phyloP scores from a whole-genome alignment of 345 rosid genomes.

The Lepidium aucheri region DNA sequence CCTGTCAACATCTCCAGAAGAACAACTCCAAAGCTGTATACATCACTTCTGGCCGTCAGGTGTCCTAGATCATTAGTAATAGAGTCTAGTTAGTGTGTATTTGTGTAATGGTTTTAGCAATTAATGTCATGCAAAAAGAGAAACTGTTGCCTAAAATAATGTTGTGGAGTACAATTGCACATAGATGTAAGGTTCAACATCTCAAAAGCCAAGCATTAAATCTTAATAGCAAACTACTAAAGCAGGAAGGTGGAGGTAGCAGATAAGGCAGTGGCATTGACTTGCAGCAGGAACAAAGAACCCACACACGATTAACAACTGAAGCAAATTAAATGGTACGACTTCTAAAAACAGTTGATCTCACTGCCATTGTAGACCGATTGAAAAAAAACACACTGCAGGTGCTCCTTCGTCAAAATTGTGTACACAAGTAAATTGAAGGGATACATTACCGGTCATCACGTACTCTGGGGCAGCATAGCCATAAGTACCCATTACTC shows the following conservation, averaged over 20 bases:
- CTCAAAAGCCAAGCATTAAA: neutral
- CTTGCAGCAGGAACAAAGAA: neutral
- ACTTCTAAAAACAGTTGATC: neutral
- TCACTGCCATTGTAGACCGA: neutral
- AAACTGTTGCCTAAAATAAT: neutral
- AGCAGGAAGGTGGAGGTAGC: neutral
- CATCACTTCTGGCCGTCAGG: conserved; percentile 91
- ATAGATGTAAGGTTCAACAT: conserved; percentile 2
- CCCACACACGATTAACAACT: neutral
- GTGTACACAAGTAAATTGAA: neutral
- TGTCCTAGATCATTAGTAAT: conserved; percentile 55
- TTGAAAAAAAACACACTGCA: neutral
- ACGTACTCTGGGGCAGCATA: conserved; percentile 98
- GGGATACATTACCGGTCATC: conserved; percentile 63
- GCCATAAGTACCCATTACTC: conserved; percentile 98
- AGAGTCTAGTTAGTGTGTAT: conserved; percentile 11
- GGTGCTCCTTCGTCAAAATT: neutral
- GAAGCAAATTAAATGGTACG: neutral
- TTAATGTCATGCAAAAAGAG: neutral
- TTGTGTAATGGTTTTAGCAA: neutral
- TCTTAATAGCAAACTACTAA: neutral
- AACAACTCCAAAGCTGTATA: conserved; percentile 95
- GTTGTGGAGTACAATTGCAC: neutral
- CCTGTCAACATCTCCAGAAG: conserved; percentile 87
- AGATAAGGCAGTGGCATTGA: neutral